Conservation (phyloP, 305 asterid genomes). For the Fraxinus dipetala region DNA sequence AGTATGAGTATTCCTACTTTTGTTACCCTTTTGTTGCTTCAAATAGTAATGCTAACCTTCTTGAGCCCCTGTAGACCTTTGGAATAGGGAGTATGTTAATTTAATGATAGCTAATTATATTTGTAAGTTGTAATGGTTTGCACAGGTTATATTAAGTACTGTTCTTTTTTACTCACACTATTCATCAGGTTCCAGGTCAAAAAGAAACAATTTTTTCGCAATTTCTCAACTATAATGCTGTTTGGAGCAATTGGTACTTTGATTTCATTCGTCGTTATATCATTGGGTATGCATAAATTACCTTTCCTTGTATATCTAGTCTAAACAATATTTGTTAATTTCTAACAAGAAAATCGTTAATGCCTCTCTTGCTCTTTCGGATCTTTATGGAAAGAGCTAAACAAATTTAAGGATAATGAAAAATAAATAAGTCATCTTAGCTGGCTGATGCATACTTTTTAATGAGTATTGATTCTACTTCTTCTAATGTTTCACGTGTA, state of each 20-base stretch:
- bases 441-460: constrained; percentile 17
- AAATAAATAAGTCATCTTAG: background rate
- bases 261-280: constrained; percentile 80
- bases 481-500: background rate
- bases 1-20: background rate
- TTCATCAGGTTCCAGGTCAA: constrained; percentile 91
- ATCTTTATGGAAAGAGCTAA: constrained; percentile 11
- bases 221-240: constrained; percentile 80
- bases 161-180: constrained; percentile 18
- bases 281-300: constrained; percentile 53
- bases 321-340: background rate
- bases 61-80: background rate
- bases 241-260: constrained; percentile 93
- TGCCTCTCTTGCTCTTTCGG: background rate
- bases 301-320: constrained; percentile 18
- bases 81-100: background rate
- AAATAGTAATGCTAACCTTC: background rate
- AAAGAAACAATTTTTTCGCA: constrained; percentile 92
- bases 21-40: constrained; percentile 5
- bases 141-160: constrained; percentile 16
- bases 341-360: background rate
- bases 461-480: background rate
- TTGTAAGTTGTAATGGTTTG: constrained; percentile 13
- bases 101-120: background rate
- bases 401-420: background rate